A percentile compares a stretch with the other conserved stretches of the same genome.
Conservation (phyloP, 169 alveolate genomes). For the Eimeria acervulina region DNA sequence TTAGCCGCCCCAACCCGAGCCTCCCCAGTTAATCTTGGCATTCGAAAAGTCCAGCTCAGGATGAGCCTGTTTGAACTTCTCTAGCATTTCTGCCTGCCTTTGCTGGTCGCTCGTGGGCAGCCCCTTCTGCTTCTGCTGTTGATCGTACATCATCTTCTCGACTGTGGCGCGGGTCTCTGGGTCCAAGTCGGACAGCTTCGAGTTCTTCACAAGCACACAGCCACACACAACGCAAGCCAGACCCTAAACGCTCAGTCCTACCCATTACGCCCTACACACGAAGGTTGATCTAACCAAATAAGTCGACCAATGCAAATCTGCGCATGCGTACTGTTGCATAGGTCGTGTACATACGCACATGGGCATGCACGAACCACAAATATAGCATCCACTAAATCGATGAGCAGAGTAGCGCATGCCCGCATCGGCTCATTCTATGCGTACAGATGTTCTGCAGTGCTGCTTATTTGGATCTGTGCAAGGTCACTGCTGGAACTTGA, state of each 20-base stretch:
- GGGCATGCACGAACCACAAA: too few species aligned
- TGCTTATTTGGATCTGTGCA: not conserved
- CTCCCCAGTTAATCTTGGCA: constrained; percentile 94
- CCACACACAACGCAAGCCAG: not conserved
- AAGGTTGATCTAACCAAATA: too few species aligned
- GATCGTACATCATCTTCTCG: constrained; percentile 98
- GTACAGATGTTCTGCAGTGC: not conserved
- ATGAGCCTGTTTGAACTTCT: constrained; percentile 97
- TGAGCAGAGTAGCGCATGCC: not conserved
- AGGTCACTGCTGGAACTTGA: not conserved
- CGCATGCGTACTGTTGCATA: too few species aligned
- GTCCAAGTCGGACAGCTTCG: constrained; percentile 97
- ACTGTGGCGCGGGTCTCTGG: constrained; percentile 98
- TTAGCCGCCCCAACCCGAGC: constrained; percentile 71
- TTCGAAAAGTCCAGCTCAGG: constrained; percentile 99
- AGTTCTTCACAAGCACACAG: constrained; percentile 87
- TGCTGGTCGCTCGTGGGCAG: constrained; percentile 97
- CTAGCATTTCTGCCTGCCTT: constrained; percentile 96
- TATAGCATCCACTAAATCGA: too few species aligned
- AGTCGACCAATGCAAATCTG: too few species aligned
- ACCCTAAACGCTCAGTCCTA: not conserved
- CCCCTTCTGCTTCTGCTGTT: constrained; percentile 95
- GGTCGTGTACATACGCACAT: too few species aligned
- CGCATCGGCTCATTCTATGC: not conserved
- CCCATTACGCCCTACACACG: not conserved